phyloP scores from a whole-genome alignment of 345 rosid species.

The Tarenaya hassleriana region DNA sequence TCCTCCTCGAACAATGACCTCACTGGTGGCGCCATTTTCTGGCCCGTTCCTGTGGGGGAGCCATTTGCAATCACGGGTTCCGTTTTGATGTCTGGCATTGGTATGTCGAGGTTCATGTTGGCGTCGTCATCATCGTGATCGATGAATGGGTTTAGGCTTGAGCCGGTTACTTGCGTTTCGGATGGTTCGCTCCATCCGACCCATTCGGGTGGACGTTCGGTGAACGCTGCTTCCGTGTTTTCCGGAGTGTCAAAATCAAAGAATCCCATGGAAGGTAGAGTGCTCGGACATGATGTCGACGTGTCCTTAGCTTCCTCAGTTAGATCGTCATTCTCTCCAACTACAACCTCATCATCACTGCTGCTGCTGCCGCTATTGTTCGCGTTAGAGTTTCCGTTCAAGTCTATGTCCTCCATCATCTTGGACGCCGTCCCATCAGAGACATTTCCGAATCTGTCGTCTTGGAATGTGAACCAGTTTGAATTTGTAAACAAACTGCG shows the following conservation, averaged over 20 bases:
- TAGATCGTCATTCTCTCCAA: constrained; percentile 76
- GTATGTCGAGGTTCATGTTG: constrained; percentile 34
- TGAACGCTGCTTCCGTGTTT: constrained; percentile 24
- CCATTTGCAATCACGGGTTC: constrained; percentile 37
- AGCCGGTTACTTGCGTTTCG: constrained; percentile 50
- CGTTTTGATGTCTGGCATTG: constrained; percentile 28
- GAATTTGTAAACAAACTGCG: constrained; percentile 89
- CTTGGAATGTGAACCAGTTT: constrained; percentile 96
- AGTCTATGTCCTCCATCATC: constrained; percentile 58
- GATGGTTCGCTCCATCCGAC: constrained; percentile 64
- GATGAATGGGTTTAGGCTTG: constrained; percentile 60
- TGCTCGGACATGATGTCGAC: constrained; percentile 8
- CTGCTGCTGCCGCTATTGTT: constrained; percentile 31
- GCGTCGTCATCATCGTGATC: constrained; percentile 40
- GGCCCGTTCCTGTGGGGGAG: constrained; percentile 27
- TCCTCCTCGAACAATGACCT: constrained; percentile 89
- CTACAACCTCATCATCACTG: constrained; percentile 94
- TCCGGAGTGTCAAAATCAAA: constrained; percentile 39
- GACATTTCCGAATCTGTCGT: constrained; percentile 54
- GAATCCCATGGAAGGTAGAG: constrained; percentile 24
- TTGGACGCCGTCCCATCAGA: constrained; percentile 45
- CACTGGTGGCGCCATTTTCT: constrained; percentile 33
- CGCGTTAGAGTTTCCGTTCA: constrained; percentile 43
- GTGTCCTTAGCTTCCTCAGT: constrained; percentile 40
- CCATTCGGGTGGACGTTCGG: constrained; percentile 52